phyloP scores from a whole-genome alignment of 169 alveolate genomes.

The Perkinsus chesapeaki region DNA sequence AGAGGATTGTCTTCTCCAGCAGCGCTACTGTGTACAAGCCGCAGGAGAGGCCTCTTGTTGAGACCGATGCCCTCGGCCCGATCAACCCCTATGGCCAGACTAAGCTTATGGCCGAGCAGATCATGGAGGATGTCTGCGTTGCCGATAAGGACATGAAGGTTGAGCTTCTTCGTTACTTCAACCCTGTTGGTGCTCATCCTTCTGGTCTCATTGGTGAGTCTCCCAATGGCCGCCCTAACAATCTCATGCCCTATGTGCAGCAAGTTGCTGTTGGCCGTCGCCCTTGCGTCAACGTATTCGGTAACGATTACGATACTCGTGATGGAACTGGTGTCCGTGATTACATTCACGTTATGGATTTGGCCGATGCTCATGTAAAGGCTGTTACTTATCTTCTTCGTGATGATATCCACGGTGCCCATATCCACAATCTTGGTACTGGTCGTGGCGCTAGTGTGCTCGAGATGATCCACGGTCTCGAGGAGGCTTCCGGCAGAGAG shows the following conservation, averaged over 20 bases:
- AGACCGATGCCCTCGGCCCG: conserved; percentile 58
- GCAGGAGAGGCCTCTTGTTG: conserved; percentile 45
- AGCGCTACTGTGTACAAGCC: conserved; percentile 84
- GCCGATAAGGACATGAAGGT: conserved; percentile 32
- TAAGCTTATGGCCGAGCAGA: conserved; percentile 67
- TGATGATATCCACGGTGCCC: background rate
- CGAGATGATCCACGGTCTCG: conserved; percentile 65
- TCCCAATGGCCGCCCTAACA: conserved; percentile 76
- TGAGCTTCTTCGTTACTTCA: conserved; percentile 73
- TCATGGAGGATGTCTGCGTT: conserved; percentile 44
- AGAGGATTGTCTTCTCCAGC: conserved; percentile 71
- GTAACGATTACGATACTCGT: conserved; percentile 62
- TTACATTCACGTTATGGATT: conserved; percentile 84
- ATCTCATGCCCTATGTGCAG: conserved; percentile 76
- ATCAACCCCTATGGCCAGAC: conserved; percentile 82
- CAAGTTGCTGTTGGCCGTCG: conserved; percentile 52
- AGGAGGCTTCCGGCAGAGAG: conserved; percentile 60
- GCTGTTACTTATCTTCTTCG: conserved; percentile 45
- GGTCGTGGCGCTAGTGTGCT: conserved; percentile 77
- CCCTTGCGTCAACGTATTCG: conserved; percentile 56
- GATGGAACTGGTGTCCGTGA: conserved; percentile 89
- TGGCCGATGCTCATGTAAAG: conserved; percentile 83
- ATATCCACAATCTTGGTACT: conserved; percentile 71
- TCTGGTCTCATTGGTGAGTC: conserved; percentile 79
- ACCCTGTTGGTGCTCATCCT: conserved; percentile 87